Conservation (phyloP, 140 eudicot species). For the Senecio squalidus region DNA sequence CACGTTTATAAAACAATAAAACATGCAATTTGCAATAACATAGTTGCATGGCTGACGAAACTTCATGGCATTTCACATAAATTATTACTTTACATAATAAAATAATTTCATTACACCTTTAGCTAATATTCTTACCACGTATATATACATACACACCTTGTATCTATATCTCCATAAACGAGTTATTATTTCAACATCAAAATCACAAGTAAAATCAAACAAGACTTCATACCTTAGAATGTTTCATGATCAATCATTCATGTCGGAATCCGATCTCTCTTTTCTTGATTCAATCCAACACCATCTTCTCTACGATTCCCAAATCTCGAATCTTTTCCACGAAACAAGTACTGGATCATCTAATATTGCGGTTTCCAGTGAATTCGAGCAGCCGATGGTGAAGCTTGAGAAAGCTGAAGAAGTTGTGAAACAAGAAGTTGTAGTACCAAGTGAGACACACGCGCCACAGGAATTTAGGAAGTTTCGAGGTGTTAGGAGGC, state of each 20-base stretch:
- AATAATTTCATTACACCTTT: neutral
- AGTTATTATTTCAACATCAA: conserved; percentile 11
- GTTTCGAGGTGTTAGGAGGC: conserved; percentile 72
- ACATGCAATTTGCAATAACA: conserved; percentile 21
- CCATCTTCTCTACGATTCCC: conserved; percentile 34
- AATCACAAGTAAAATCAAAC: neutral
- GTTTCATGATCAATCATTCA: conserved; percentile 21
- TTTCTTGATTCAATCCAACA: conserved; percentile 36
- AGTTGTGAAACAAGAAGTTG: neutral
- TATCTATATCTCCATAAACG: conserved; percentile 7
- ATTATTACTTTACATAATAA: neutral
- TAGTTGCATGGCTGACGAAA: conserved; percentile 25
- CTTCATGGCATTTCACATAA: conserved; percentile 20
- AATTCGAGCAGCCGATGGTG: conserved; percentile 10
- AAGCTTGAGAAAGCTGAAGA: conserved; percentile 26
- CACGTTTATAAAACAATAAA: conserved; percentile 9
- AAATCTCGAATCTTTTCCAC: conserved; percentile 27
- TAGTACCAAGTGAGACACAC: too few species aligned
- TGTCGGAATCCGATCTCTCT: conserved; percentile 35
- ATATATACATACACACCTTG: conserved; percentile 28
- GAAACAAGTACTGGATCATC: neutral
- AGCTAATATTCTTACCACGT: neutral
- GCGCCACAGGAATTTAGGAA: conserved; percentile 33
- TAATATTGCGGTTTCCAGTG: neutral
- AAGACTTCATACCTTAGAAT: neutral